phyloP scores from a whole-genome alignment of 768 basidiomycete genomes.

The Auriscalpium vulgare region DNA sequence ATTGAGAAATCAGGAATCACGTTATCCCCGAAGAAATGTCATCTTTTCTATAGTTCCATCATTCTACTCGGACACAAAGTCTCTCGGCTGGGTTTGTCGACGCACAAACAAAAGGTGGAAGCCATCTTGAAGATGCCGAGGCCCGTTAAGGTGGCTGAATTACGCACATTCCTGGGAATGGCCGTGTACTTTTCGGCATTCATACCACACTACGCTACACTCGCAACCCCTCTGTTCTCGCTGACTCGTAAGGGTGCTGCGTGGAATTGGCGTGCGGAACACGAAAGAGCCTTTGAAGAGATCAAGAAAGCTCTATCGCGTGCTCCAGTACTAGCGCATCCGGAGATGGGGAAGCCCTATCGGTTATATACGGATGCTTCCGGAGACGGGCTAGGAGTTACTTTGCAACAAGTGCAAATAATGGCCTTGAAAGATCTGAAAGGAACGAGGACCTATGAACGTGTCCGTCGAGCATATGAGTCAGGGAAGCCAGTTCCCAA shows the following conservation, averaged over 20 bases:
- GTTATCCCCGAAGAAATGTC: constrained; percentile 28
- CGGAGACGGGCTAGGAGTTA: constrained; percentile 17
- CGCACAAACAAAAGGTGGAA: constrained; percentile 28
- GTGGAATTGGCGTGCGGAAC: constrained; percentile 15
- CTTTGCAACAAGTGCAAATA: constrained; percentile 18
- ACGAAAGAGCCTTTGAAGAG: constrained; percentile 17
- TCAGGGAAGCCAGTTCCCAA: neutral
- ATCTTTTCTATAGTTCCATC: constrained; percentile 26
- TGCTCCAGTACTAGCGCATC: constrained; percentile 16
- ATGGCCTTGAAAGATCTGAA: constrained; percentile 15
- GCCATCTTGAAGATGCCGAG: constrained; percentile 23
- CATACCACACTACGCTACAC: constrained; percentile 19
- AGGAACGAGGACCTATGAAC: constrained; percentile 16
- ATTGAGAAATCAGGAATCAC: constrained; percentile 20
- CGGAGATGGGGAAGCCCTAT: constrained; percentile 14
- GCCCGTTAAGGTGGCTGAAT: constrained; percentile 9
- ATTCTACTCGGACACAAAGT: constrained; percentile 33
- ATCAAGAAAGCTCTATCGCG: constrained; percentile 14
- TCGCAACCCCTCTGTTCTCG: constrained; percentile 18
- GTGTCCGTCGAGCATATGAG: constrained; percentile 4
- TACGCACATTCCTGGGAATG: constrained; percentile 22
- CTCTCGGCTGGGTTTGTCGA: constrained; percentile 28
- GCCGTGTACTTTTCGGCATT: constrained; percentile 20
- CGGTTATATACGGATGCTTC: constrained; percentile 21
- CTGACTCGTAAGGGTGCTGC: constrained; percentile 14